Base-by-base conservation (phyloP, 1,284 basidiomycete genomes). In the Austroboletus novae-zelandiae region DNA sequence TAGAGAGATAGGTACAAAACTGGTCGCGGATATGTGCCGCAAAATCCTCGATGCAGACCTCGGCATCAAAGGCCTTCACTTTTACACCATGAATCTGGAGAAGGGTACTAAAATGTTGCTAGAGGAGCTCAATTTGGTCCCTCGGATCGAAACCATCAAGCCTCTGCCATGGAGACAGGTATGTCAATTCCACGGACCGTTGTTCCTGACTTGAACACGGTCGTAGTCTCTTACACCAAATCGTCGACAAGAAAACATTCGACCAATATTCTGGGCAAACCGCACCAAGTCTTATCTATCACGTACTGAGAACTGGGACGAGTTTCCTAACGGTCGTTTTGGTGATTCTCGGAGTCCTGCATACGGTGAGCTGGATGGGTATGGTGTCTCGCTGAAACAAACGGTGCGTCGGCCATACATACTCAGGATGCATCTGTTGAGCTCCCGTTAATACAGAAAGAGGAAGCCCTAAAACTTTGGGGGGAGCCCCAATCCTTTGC, bases 51-150 rank as follows among this genome's bases (percentile, higher is more conserved):
- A 75, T n/a, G 84, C 86, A 36, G 79, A 85, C 50, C 79, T 94
- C 34, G 95, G 86, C 10, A 89, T 95, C 61, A 82, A 81, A 40
- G 92, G 91, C 6, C 73, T 98, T 55, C 96, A 99, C 70, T 91
- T 99, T 66, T 99, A 98, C 73, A 99, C 96, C 51, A 90, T 99
- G 84, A 99, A 99, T 69, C 75, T 99, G 45, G 97, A 98, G 72
- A 97, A 90, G 71, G 96, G 89, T 18, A 94, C 94, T 11, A 89
- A 91, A 61, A 89, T 95, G 84, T 77, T 99, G 29, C 77, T 99
- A 32, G 86, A 95, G 68, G 89, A 94, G 66, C 75, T 98, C 45
- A 86, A 86, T 61, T 77, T 95, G 47, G 89, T 93, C 47, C 89
- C 91, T 9, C 80, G 89, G 43, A 78, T 93, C 18, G 91, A 95